These are phyloP conservation scores for Eutrema heterophyllum DNA, from an alignment of 345 rosid genomes.

Conservation along the genomic window DNA sequence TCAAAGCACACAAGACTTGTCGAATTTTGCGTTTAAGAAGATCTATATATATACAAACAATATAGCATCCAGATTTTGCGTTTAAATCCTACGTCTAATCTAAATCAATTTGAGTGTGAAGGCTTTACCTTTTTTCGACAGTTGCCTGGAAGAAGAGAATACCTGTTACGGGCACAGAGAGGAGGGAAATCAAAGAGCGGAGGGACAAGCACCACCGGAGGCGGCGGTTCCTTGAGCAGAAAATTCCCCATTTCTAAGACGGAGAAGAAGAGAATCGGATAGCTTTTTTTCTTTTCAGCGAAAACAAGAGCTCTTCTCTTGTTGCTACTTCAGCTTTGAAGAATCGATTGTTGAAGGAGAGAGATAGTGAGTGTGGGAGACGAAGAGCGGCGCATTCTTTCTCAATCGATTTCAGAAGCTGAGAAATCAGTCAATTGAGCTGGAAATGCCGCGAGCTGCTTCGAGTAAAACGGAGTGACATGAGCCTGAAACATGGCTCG, in stretches of 20 bases:
- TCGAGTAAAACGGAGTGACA: slow-evolving; percentile 72
- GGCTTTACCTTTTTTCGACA: no score
- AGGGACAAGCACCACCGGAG: slow-evolving; percentile 86
- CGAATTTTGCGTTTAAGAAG: no score
- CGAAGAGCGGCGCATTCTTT: not conserved
- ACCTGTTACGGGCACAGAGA: slow-evolving; percentile 84
- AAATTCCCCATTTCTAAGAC: slow-evolving; percentile 51
- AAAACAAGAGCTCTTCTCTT: not conserved
- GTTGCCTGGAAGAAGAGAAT: not conserved
- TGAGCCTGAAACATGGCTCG: slow-evolving; percentile 77
- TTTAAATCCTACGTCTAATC: no score
- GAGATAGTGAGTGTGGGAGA: not conserved
- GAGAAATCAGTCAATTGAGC: slow-evolving; percentile 54
- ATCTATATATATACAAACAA: no score
- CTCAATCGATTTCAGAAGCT: no score
- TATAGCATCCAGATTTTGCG: no score
- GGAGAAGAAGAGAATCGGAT: not conserved
- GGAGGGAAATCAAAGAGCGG: slow-evolving; percentile 95
- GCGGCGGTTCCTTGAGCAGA: slow-evolving; percentile 59
- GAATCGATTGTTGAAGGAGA: not conserved
- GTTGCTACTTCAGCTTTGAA: not conserved
- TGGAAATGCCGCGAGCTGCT: slow-evolving; percentile 59
- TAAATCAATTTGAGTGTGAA: no score
- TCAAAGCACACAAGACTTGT: no score
- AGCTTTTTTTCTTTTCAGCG: not conserved